Evolutionary conservation across 108 stramenopile species (phyloP).

Genomic region (Cylindrotheca closterium): DNA sequence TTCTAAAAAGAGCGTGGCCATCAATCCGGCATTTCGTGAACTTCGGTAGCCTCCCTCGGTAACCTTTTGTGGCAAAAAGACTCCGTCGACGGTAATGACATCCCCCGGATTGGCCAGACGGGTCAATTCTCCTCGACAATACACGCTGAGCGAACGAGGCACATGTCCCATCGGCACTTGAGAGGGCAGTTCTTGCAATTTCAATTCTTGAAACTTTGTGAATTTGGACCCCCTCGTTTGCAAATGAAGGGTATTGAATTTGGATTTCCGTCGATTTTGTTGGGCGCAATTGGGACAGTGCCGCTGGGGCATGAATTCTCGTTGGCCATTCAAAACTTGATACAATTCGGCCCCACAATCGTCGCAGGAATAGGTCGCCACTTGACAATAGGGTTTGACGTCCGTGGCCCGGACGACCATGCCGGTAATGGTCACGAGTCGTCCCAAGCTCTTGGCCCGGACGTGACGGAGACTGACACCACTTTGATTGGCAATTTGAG

Average conservation of each 20-base stretch:
- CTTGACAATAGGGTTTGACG: slow-evolving; percentile 93
- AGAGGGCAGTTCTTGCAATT: slow-evolving; percentile 93
- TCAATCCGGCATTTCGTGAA: slow-evolving; percentile 93
- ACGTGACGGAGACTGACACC: slow-evolving; percentile 75
- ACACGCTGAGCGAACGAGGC: slow-evolving; percentile 90
- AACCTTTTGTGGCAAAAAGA: slow-evolving; percentile 89
- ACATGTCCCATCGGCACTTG: slow-evolving; percentile 99
- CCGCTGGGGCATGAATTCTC: slow-evolving; percentile 80
- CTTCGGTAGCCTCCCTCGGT: slow-evolving; percentile 63
- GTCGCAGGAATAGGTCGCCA: slow-evolving; percentile 98
- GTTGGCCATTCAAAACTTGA: slow-evolving; percentile 77
- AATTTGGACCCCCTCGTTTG: slow-evolving; percentile 97
- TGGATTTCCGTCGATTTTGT: slow-evolving; percentile 1
- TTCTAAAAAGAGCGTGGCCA: slow-evolving; percentile 89
- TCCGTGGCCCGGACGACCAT: slow-evolving; percentile 95
- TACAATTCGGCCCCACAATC: slow-evolving; percentile 94
- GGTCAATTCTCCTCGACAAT: slow-evolving; percentile 90
- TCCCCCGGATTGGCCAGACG: slow-evolving; percentile 92
- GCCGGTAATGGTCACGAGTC: slow-evolving; percentile 85
- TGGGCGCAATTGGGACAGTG: slow-evolving; percentile 71
- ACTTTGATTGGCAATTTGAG: neutral
- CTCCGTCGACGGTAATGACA: slow-evolving; percentile 90
- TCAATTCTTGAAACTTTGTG: slow-evolving; percentile 95
- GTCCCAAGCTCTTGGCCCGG: slow-evolving; percentile 86
- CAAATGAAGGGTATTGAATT: slow-evolving; percentile 54